Base-by-base conservation (phyloP, 768 basidiomycete genomes). In the Podaxis sp. region DNA sequence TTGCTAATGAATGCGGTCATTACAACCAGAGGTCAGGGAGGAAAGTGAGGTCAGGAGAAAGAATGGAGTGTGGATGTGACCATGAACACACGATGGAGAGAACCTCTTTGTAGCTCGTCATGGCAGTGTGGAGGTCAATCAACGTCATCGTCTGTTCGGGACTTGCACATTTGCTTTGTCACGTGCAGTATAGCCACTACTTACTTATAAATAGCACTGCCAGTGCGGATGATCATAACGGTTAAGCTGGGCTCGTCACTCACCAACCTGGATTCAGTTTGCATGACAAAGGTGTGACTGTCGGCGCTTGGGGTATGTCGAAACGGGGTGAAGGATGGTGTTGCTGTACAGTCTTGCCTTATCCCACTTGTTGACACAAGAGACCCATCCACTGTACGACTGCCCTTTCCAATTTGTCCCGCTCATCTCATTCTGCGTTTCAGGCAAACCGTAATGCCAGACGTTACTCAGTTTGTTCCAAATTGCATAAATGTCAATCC, bases 1-100 rank as follows among this genome's bases (percentile, higher is more conserved):
- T 81, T 82, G 27, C 67, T 71, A 11, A 80, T 65, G 25, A 79
- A 55, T 57, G 70, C 62, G 37, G 72, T 63, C 74, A 75, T 77
- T 58, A 53, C 61, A 8, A 38, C 15, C 17, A 25, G 27, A 50
- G n/a, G 4, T n/a, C 41, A 50, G 5, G 29, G 19, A 50, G 36
- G 12, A 11, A 11, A 9, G 56, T 13, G n/a, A 24, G 24, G 38
- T 50, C 7, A 50, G 33, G 52, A n/a, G 12, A 46, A 22, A 37
- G 11, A 43, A 9, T 46, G 41, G 43, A 27, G 29, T 38, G 9
- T 22, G n/a, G 19, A 15, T 40, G 19, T 22, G 38, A 22, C 19
- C 22, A 19, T 27, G 49, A 22, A 24, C 3, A 27, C 40, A 17
- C 22, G 15, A 25, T 15, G 11, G 24, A 13, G 41, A 46, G 41